Evolutionary conservation across 768 basidiomycete species (phyloP), one percentile per base, ranked within the genome.

Genomic region (Lentinula aciculospora): DNA sequence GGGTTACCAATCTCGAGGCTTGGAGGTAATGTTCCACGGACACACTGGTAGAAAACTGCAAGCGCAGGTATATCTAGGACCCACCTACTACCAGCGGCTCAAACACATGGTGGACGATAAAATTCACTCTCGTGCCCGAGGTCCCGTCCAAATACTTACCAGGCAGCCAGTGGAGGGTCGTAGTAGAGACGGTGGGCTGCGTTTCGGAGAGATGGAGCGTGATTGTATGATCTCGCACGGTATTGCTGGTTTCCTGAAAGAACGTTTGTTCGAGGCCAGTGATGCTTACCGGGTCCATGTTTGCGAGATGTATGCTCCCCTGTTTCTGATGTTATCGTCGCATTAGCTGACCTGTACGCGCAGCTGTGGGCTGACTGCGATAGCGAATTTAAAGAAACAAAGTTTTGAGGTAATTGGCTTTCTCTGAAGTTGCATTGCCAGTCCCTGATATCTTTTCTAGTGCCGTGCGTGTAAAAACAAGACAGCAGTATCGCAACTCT

Each of bases 91-190:
- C 71, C 96, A 99, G 71, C 88, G 96, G 36, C 78, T 98, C 63
- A 98, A 98, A 77, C 97, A 99, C 75, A 99, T 99, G 96, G 97
- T 99, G 45, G 95, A 98, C 70, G 97, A 99, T 74, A 99, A 99
- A 78, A 99, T 98, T 55, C 97, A 99, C 73, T 96, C 97, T 28
- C 85, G 97, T 57, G 97, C 97, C 19, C 75, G 97, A 71, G 97
- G 97, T 13, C 97, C 97, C 4, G 92, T 99, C 8, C 97, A 99
- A 71, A 99, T 98, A 65, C 73, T 99, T 65, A 99, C 96, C 31
- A 77, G 97, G 49, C 97, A 99, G 68, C 97, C 97, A 12, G 97
- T 99, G 15, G 97, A 99, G 69, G 97, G 97, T 82, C 83, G 97
- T 72, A 94, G 91, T 82, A 84, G 97, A 75, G 97, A 98, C 68